These are phyloP conservation scores for Lycium barbarum DNA, from an alignment of 257 asterid genomes.

Conservation along the genomic window DNA sequence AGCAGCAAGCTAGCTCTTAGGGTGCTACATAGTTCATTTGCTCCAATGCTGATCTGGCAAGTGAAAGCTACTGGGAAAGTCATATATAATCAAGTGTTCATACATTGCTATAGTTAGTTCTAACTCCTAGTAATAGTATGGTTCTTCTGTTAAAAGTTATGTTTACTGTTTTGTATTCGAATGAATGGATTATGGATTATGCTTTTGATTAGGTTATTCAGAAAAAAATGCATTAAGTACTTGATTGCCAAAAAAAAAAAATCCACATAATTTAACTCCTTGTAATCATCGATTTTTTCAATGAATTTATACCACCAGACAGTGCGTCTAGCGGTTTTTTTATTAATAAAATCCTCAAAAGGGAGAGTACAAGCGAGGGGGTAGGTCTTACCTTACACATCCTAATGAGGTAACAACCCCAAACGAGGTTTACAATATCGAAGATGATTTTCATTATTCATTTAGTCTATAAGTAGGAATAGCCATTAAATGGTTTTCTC, in stretches of 20 bases:
- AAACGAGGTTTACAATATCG: no score
- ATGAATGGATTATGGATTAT: neutral
- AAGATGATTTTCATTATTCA: no score
- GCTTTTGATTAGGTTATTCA: neutral
- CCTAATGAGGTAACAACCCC: no score
- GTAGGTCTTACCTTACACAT: no score
- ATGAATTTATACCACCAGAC: no score
- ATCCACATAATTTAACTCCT: no score
- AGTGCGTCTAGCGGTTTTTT: no score
- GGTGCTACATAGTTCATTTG: neutral
- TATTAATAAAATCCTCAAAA: no score
- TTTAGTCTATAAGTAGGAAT: no score
- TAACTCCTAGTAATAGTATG: neutral
- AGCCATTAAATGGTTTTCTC: no score
- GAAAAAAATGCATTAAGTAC: neutral
- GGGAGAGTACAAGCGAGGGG: no score
- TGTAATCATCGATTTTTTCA: no score
- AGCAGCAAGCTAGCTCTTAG: constrained; percentile 40
- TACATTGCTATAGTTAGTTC: neutral
- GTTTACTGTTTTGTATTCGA: neutral
- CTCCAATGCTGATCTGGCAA: neutral
- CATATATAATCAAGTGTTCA: neutral
- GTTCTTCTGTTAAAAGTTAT: neutral
- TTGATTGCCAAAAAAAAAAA: neutral
- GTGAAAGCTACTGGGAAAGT: neutral